These are phyloP conservation scores for Sindora glabra DNA, from an alignment of 306 rosid species.

Conservation along the genomic window DNA sequence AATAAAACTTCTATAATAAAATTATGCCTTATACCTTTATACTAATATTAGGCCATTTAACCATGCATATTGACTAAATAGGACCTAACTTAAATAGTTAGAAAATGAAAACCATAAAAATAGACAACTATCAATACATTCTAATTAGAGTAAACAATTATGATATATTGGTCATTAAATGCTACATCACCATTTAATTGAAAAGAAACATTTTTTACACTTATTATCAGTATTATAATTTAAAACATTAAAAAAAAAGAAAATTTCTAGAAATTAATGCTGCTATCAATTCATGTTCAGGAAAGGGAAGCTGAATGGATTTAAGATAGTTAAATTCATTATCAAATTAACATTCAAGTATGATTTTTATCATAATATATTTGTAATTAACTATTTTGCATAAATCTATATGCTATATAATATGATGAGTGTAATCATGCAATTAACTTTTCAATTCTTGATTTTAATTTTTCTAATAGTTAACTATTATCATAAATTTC, in stretches of 20 bases:
- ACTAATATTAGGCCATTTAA: slow-evolving; percentile 35
- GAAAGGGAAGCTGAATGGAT: too few relatives aligned
- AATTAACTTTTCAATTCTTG: too few relatives aligned
- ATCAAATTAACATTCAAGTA: too few relatives aligned
- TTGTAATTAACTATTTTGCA: too few relatives aligned
- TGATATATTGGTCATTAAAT: background rate
- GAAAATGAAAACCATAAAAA: slow-evolving; percentile 8
- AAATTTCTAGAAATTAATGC: background rate
- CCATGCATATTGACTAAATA: slow-evolving; percentile 57
- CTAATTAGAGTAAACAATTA: background rate
- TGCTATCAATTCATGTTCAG: too few relatives aligned
- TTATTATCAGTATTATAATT: background rate
- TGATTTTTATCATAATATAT: too few relatives aligned
- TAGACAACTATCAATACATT: slow-evolving; percentile 1
- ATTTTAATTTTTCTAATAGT: too few relatives aligned
- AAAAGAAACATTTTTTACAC: background rate
- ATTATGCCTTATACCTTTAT: slow-evolving; percentile 40
- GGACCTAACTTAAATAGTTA: slow-evolving; percentile 68
- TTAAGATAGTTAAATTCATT: too few relatives aligned
- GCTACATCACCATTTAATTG: background rate
- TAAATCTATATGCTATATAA: too few relatives aligned
- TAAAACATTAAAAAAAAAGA: background rate
- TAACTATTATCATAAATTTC: too few relatives aligned
- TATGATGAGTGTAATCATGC: too few relatives aligned
- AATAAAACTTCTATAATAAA: background rate